Percentiles rank a stretch among this genome's conserved stretches.
phyloP scores from a whole-genome alignment of 2,329 filamentous ascomycete genomes.

The Colletotrichum incanum region DNA sequence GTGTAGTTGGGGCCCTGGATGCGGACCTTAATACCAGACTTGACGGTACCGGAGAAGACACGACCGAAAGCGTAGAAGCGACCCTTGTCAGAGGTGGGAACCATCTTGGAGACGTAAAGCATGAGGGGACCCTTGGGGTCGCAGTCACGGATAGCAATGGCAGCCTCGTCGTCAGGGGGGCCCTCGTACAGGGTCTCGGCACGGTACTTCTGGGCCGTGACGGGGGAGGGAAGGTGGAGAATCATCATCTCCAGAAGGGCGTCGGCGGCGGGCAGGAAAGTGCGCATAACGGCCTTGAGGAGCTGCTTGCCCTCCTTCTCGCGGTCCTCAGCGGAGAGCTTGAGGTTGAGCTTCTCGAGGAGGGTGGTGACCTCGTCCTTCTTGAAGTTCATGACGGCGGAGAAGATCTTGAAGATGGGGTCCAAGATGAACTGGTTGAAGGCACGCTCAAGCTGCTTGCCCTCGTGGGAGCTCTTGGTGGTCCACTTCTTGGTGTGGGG shows the following conservation, averaged over 20 bases:
- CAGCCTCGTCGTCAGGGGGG: slow-evolving; percentile 91
- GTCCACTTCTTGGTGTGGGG: slow-evolving; percentile 99
- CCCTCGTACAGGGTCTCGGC: slow-evolving; percentile 99
- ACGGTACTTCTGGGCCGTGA: slow-evolving; percentile 97
- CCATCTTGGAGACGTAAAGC: slow-evolving; percentile 99
- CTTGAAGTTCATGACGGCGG: slow-evolving; percentile 98
- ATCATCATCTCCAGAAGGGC: slow-evolving; percentile 99
- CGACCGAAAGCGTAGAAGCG: slow-evolving; percentile 99
- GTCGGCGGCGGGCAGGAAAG: slow-evolving; percentile 98
- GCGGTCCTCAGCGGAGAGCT: slow-evolving; percentile 88
- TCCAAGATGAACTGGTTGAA: slow-evolving; percentile 99
- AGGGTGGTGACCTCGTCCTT: slow-evolving; percentile 89
- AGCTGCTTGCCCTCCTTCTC: slow-evolving; percentile 98
- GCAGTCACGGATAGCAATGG: slow-evolving; percentile 98
- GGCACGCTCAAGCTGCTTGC: slow-evolving; percentile 93
- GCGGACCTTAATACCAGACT: slow-evolving; percentile 98
- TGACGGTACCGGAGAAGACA: slow-evolving; percentile 99
- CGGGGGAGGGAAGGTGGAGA: slow-evolving; percentile 96
- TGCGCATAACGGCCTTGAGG: slow-evolving; percentile 98
- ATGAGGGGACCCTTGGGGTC: slow-evolving; percentile 98
- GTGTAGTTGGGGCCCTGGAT: slow-evolving; percentile 99
- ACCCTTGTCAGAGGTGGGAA: slow-evolving; percentile 99
- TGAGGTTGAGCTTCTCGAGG: slow-evolving; percentile 94
- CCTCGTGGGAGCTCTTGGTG: slow-evolving; percentile 86
- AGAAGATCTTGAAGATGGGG: slow-evolving; percentile 99